A percentile compares a stretch with the other conserved stretches of the same genome.
These are phyloP conservation scores for Nicotiana knightiana DNA, from an alignment of 257 asterid genomes.

Conservation along the genomic window DNA sequence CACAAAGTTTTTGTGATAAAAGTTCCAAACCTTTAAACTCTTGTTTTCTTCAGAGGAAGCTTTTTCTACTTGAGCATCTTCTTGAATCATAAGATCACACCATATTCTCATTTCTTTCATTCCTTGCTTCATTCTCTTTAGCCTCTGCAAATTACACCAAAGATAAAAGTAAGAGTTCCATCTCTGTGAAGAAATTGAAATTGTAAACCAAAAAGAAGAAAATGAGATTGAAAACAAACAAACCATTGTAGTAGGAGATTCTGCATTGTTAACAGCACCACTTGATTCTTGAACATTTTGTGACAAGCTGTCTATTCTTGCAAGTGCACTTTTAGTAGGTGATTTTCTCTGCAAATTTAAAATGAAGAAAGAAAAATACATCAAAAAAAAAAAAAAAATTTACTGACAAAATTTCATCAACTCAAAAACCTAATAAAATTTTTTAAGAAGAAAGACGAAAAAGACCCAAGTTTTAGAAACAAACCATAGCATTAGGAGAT, in stretches of 20 bases:
- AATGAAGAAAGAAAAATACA: background rate
- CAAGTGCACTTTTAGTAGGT: background rate
- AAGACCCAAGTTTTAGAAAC: background rate
- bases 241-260: background rate
- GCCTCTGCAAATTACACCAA: background rate
- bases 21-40: background rate
- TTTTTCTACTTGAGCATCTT: background rate
- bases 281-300: background rate
- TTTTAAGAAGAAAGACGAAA: too few species aligned
- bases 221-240: background rate
- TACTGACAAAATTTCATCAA: background rate
- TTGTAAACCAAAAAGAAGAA: background rate
- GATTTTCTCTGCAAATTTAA: background rate
- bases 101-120: conserved; percentile 9
- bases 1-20: too few species aligned
- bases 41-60: background rate
- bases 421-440: too few species aligned
- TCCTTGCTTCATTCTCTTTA: conserved; percentile 4
- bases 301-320: background rate
- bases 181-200: background rate
- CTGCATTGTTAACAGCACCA: background rate
- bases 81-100: conserved; percentile 9
- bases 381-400: background rate
- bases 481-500: background rate
- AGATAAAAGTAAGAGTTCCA: background rate